These are phyloP conservation scores for Herpotrichia juniperi DNA, from an alignment of 2,329 filamentous ascomycete species.

Conservation along the genomic window DNA sequence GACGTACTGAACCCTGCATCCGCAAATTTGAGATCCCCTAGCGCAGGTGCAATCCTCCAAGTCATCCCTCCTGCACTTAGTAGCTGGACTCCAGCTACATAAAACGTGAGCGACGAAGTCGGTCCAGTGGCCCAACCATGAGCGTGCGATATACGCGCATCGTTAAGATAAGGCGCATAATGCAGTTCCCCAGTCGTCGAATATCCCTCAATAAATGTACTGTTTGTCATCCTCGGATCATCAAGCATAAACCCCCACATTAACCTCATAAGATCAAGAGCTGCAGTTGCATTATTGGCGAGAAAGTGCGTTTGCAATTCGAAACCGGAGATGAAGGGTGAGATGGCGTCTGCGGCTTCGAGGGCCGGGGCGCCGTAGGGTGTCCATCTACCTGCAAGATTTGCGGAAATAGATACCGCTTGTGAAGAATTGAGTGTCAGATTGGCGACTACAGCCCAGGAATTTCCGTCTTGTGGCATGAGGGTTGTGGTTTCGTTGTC, in stretches of 20 bases:
- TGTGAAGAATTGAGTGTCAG: constrained; percentile 40
- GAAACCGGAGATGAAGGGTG: constrained; percentile 56
- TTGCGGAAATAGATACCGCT: constrained; percentile 36
- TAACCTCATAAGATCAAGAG: constrained; percentile 52
- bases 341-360: constrained; percentile 55
- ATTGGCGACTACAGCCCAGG: constrained; percentile 49
- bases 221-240: constrained; percentile 60
- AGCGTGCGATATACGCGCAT: constrained; percentile 55
- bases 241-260: constrained; percentile 64
- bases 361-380: constrained; percentile 54
- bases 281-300: constrained; percentile 47
- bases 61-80: constrained; percentile 42
- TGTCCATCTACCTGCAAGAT: constrained; percentile 46
- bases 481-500: constrained; percentile 61
- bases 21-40: constrained; percentile 43
- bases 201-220: constrained; percentile 60
- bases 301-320: constrained; percentile 54
- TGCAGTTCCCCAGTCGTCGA: constrained; percentile 52
- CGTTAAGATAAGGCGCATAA: constrained; percentile 58
- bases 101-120: constrained; percentile 50
- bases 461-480: constrained; percentile 55
- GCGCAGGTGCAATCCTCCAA: constrained; percentile 45
- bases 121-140: constrained; percentile 61
- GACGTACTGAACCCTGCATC: constrained; percentile 47
- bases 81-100: constrained; percentile 51